Evolutionary conservation across 1,139 yeast species (phyloP), one percentile per base, ranked within the genome.

Genomic region (Suhomyces coccinellae): DNA sequence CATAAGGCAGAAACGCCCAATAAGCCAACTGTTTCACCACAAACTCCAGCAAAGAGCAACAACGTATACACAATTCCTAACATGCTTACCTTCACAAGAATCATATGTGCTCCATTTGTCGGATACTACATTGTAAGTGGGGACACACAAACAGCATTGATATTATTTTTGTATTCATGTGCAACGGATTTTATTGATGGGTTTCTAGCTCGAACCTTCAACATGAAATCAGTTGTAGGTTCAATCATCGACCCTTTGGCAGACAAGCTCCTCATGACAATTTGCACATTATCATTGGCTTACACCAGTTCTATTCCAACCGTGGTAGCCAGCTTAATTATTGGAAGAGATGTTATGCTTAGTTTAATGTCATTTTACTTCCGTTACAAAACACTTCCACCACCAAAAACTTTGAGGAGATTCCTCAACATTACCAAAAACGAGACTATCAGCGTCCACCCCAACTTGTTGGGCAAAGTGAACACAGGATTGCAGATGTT

Each of bases 161-260:
- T 81, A 3, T 61, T 93, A 15, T 93, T 93, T 63, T 75, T 83
- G 0, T 89, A 88, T 57, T 90, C 97, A 0, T 87, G 97, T 54
- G 62, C 90, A 10, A 91, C 99, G 0, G 99, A 95, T 62, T 84
- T 87, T 54, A 67, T 91, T 20, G 99, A 95, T 63, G 99, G 99
- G 0, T 87, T 69, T 58, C 80, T 95, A 53, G 99, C 99, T 9
- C 74, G 99, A 44, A 77, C 67, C 49, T 91, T 67, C 71, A 83
- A 89, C 45, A 73, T 86, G 77, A 80, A 82, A 56, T 83, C 96
- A 0, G 84, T 87, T 2, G 79, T 91, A 4, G 99, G 99, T 0
- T 86, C 97, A 0, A 85, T 95, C 16, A 71, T 95, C 35, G 99
- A 95, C 59, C 99, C 99, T 0, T 76, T 90, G 71, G 99, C 99